Percentiles rank a stretch among this genome's conserved stretches.
phyloP scores from a whole-genome alignment of 2,329 filamentous ascomycete genomes.

The Calonectria henricotiae region DNA sequence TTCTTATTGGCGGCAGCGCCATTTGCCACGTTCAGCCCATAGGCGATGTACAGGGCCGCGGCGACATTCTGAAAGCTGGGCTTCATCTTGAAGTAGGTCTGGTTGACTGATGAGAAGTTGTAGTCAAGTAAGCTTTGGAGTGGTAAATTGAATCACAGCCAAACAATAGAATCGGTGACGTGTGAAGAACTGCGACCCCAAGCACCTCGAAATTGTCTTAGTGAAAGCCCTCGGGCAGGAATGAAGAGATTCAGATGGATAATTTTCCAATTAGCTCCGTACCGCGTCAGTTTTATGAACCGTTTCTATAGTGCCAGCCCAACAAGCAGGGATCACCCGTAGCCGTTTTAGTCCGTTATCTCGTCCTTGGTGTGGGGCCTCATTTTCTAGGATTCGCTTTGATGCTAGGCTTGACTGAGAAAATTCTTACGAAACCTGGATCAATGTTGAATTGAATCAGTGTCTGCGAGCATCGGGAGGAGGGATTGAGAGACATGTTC shows the following conservation, averaged over 20 bases:
- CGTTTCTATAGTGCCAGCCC: not conserved
- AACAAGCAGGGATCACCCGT: conserved; percentile 2
- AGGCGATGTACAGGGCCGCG: conserved; percentile 44
- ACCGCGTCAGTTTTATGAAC: conserved; percentile 21
- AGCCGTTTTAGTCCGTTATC: conserved; percentile 20
- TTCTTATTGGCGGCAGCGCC: conserved; percentile 39
- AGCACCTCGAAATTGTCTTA: not conserved
- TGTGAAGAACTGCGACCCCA: not conserved
- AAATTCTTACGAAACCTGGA: conserved; percentile 3
- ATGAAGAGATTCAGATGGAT: conserved; percentile 1
- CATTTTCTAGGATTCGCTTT: conserved; percentile 19
- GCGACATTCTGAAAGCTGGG: conserved; percentile 32
- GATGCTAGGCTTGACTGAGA: conserved; percentile 19
- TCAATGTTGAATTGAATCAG: not conserved
- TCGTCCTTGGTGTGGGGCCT: conserved; percentile 17
- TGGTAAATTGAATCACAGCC: not conserved
- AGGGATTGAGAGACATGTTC: conserved; percentile 7
- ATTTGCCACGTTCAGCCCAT: conserved; percentile 33
- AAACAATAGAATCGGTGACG: not conserved
- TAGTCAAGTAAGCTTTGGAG: not conserved
- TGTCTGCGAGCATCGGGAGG: not conserved
- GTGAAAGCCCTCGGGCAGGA: not conserved
- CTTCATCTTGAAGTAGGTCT: conserved; percentile 38
- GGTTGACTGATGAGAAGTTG: not conserved
- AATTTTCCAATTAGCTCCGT: conserved; percentile 8